Evolutionary conservation across 2,329 filamentous ascomycete genomes (phyloP).

Genomic region (Fonsecaea erecta): DNA sequence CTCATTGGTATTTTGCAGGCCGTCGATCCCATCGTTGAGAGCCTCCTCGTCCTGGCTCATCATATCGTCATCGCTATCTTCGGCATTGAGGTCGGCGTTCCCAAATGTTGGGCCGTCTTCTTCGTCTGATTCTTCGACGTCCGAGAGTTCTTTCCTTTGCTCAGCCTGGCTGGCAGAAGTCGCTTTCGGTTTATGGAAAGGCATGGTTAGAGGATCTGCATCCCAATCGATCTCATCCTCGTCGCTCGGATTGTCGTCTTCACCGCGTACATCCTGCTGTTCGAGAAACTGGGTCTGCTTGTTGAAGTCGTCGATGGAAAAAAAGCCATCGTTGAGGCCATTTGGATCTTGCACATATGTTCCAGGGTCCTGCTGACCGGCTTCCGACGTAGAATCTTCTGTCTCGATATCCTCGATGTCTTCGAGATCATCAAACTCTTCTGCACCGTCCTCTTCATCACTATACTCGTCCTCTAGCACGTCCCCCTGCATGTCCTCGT

Average conservation of each 20-base stretch:
- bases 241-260: conserved; percentile 76
- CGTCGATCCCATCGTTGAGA: conserved; percentile 61
- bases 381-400: conserved; percentile 38
- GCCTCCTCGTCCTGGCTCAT: conserved; percentile 57
- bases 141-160: conserved; percentile 39
- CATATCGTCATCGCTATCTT: conserved; percentile 66
- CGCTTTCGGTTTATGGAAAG: conserved; percentile 40
- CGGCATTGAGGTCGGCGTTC: conserved; percentile 73
- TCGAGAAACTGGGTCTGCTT: conserved; percentile 89
- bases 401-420: conserved; percentile 42
- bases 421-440: conserved; percentile 40
- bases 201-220: conserved; percentile 66
- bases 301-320: conserved; percentile 97
- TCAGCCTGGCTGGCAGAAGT: conserved; percentile 15
- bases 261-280: conserved; percentile 77
- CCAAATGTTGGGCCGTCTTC: conserved; percentile 83
- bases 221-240: conserved; percentile 91
- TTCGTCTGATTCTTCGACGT: conserved; percentile 64
- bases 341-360: conserved; percentile 73
- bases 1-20: conserved; percentile 77
- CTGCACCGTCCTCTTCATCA: conserved; percentile 28
- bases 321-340: conserved; percentile 95
- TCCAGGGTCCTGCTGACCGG: conserved; percentile 49
- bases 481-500: conserved; percentile 18
- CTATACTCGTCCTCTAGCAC: conserved; percentile 23